Base-by-base conservation (phyloP, 176 grass and related monocot species). In the Hsuehochloa calcarea region DNA sequence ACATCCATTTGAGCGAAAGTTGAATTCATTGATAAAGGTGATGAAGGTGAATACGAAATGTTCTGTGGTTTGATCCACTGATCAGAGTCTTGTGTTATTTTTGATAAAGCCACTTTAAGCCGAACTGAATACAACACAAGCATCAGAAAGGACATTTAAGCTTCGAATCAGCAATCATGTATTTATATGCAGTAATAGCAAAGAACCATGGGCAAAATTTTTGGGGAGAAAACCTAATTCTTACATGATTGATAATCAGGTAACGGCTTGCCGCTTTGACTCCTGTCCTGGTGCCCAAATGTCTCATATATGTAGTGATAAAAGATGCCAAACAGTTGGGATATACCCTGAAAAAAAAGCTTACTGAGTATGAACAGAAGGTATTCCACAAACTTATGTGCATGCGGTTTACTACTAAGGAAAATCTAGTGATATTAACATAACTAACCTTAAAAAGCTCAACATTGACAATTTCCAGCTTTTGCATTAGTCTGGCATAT, bases 401-500 rank as follows among this genome's bases (percentile, higher is more conserved):
- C 3, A 5, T 17, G 5, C 16, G 73, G 16, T 77, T 46, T 26
- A 76, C 23, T 74, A 77, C 63, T 45, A 88, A 60, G 50, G 59
- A 79, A 44, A 75, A 72, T 64, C 46, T 89, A 59, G 60, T 29
- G 46, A 80, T 46, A 23, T 50, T 70, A 69, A 39, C 39, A 47
- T 56, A 82, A 74, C 82, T 67, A 77, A 96, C 96, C 93, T 92
- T 99, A 70, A 99, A 99, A 88, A 99, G 92, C 81, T 99, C 96
- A 75, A 99, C 70, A 85, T 96, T 96, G 37, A 99, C 84, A 63
- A 94, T 92, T 65, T 99, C 96, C 84, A 99, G 85, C 81, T 99
- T 99, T 82, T 99, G 96, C 91, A 99, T 99, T 52, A 99, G 79
- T 84, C 96, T 99, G 40, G 96, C 93, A 47, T 99, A 99, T 90